Evolutionary conservation across 352 stramenopile species (phyloP).

Genomic region (Phytopythium boreale): DNA sequence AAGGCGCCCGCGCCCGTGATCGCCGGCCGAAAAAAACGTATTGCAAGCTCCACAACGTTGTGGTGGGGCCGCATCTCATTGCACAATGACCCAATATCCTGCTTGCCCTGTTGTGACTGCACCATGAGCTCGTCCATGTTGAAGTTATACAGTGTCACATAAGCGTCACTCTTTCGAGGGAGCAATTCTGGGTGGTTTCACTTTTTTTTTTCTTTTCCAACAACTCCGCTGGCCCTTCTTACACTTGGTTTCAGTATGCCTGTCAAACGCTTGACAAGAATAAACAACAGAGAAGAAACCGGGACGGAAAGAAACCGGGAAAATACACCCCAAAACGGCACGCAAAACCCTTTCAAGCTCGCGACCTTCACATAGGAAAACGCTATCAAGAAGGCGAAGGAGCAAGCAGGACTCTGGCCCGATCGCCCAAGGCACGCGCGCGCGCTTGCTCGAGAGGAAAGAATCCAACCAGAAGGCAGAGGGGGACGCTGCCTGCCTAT

Average conservation of each 20-base stretch:
- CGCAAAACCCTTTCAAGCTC: slow-evolving; percentile 14
- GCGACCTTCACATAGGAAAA: neutral
- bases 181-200: neutral
- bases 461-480: neutral
- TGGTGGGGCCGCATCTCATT: neutral
- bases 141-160: slow-evolving; percentile 3
- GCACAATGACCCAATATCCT: neutral
- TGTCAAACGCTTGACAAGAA: neutral
- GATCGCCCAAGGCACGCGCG: slow-evolving; percentile 1
- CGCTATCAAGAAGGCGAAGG: neutral
- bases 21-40: no score
- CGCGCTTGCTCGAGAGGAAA: neutral
- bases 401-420: slow-evolving; percentile 14
- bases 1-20: no score
- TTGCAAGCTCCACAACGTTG: neutral
- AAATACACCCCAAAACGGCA: neutral
- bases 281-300: neutral
- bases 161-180: slow-evolving; percentile 2
- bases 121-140: neutral
- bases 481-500: neutral
- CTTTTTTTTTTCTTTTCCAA: neutral
- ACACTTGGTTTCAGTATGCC: neutral
- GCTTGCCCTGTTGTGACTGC: no score
- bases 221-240: neutral
- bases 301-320: no score